Evolutionary conservation across 2,329 filamentous ascomycete species (phyloP), one percentile per base, ranked within the genome.

Genomic region (Hysterium pulicare): DNA sequence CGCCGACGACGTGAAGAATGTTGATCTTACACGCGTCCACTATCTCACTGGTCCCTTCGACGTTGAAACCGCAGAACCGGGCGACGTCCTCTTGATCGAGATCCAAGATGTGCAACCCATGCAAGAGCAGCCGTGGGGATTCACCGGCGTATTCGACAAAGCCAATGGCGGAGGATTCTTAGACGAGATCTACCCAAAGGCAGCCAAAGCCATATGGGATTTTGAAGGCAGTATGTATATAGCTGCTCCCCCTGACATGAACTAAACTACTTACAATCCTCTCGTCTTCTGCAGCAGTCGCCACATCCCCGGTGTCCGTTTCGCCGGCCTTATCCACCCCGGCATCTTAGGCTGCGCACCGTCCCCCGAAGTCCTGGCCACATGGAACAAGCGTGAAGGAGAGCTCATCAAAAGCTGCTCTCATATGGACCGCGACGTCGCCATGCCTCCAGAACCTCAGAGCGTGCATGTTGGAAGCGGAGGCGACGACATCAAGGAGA

Each of bases 31-130:
- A 17, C 78, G 80, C 44, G 79, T 94, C 35, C 90, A 96, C 67
- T 95, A 95, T 63, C 78, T 96, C 4, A 90, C 85, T 0, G 90
- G 90, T 0, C 90, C 90, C 0, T 95, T 95, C 51, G 86, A 95
- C 41, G 78, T 96, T 43, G 86, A 90, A 59, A 83, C 81, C 1
- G 89, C 89, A 1, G 81, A 90, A 64, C 89, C 90, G 0, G 90
- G 90, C 0, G 90, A 95, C 60, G 74, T 95, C 1, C 75, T 95
- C 0, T 71, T 94, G 0, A 86, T 95, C 6, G 89, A 95, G 64
- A 95, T 95, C 51, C 89, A 91, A 66, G 90, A 96, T 58, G 87
- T 95, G 0, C 89, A 96, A 70, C 90, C 90, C 0, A 82, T 95
- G 51, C 76, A 91, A 48, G 82, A 93, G 22, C 81, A 85, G 44